phyloP scores from a whole-genome alignment of 768 basidiomycete species.

The Tricholoma saponaceum region DNA sequence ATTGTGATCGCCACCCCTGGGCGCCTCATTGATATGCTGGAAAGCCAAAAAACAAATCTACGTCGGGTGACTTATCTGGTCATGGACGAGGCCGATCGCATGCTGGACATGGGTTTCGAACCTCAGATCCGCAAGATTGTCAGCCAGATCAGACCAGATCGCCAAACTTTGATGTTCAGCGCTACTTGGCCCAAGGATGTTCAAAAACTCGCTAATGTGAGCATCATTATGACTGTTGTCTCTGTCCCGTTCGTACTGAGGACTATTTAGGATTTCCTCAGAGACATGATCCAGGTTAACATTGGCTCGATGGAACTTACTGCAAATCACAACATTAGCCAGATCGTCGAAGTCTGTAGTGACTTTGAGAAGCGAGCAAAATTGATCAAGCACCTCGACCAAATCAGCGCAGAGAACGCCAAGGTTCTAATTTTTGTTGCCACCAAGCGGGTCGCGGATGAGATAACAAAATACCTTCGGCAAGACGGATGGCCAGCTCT shows the following conservation, averaged over 20 bases:
- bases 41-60: constrained; percentile 93
- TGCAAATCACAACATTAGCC: constrained; percentile 96
- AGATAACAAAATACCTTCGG: constrained; percentile 95
- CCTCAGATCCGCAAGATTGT: constrained; percentile 99
- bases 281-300: constrained; percentile 97
- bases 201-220: constrained; percentile 89
- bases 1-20: constrained; percentile 99
- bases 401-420: constrained; percentile 94
- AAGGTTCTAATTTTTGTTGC: constrained; percentile 99
- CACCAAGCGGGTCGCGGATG: constrained; percentile 97
- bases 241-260: not conserved
- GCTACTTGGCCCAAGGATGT: constrained; percentile 99
- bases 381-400: constrained; percentile 94
- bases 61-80: constrained; percentile 96
- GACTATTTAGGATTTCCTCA: constrained; percentile 77
- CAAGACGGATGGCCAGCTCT: constrained; percentile 99
- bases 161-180: constrained; percentile 99
- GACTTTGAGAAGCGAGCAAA: constrained; percentile 97
- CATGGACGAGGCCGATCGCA: constrained; percentile 99
- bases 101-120: constrained; percentile 99
- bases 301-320: constrained; percentile 98
- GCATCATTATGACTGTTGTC: constrained; percentile 9
- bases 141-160: constrained; percentile 93
- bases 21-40: constrained; percentile 98
- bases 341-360: constrained; percentile 94